Conservation (phyloP, 1,139 yeast species). For the Yamadazyma dushanensis region DNA sequence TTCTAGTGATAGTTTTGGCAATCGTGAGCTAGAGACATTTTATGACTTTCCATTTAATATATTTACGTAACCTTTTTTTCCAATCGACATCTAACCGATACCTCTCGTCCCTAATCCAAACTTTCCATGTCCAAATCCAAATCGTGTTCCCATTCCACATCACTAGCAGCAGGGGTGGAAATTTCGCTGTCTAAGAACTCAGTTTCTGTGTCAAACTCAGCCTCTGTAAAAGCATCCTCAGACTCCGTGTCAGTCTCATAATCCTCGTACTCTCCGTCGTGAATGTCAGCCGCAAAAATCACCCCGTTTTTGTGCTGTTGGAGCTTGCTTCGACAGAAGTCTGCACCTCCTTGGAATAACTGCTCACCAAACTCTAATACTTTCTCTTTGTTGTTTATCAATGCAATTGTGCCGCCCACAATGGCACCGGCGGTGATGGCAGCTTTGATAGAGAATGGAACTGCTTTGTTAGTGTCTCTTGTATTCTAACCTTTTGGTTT, state of each 20-base stretch:
- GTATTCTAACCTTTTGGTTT: background rate
- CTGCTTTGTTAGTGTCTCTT: constrained; percentile 17
- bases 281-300: constrained; percentile 29
- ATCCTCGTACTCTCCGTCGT: constrained; percentile 23
- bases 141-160: constrained; percentile 17
- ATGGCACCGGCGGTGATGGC: constrained; percentile 42
- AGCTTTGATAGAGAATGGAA: constrained; percentile 40
- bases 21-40: constrained; percentile 28
- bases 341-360: constrained; percentile 36
- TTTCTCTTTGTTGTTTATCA: constrained; percentile 33
- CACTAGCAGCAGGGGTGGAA: constrained; percentile 30
- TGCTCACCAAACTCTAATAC: constrained; percentile 34
- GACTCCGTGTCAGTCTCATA: constrained; percentile 8
- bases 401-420: constrained; percentile 40
- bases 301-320: constrained; percentile 22
- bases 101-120: constrained; percentile 10
- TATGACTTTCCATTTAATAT: constrained; percentile 8
- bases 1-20: constrained; percentile 39
- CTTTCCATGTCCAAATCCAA: constrained; percentile 11
- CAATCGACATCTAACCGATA: background rate
- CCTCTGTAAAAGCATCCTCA: constrained; percentile 3
- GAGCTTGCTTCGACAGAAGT: constrained; percentile 30
- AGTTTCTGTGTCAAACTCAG: constrained; percentile 14
- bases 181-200: constrained; percentile 18
- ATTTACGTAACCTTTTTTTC: constrained; percentile 1